phyloP scores from a whole-genome alignment of 352 stramenopile species.

The Phytophthora idaei region DNA sequence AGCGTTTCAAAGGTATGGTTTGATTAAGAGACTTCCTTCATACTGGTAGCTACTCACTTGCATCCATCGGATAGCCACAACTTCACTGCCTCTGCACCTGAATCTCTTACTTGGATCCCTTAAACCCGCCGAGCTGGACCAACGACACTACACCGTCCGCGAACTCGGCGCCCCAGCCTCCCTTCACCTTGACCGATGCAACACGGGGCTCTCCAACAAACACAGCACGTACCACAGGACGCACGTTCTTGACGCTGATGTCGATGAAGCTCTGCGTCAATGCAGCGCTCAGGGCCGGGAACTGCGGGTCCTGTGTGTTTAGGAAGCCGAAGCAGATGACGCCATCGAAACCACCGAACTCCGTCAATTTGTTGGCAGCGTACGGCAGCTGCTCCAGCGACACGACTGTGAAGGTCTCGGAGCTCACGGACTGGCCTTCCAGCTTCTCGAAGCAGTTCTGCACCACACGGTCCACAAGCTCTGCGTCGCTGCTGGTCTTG shows the following conservation, averaged over 20 bases:
- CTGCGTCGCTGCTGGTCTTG: conserved; percentile 77
- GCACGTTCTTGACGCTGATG: conserved; percentile 82
- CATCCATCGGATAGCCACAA: background rate
- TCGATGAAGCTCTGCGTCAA: conserved; percentile 83
- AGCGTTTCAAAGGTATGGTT: background rate
- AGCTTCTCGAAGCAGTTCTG: conserved; percentile 70
- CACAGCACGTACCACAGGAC: conserved; percentile 76
- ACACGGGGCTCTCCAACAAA: conserved; percentile 80
- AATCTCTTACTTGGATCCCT: conserved; percentile 34
- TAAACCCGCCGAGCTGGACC: conserved; percentile 72
- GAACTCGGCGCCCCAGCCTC: conserved; percentile 74
- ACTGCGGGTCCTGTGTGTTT: conserved; percentile 70
- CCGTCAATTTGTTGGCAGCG: conserved; percentile 82
- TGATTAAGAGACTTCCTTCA: background rate
- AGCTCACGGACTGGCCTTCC: conserved; percentile 33
- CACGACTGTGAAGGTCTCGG: conserved; percentile 78
- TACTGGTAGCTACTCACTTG: too few relatives aligned
- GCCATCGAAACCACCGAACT: conserved; percentile 73
- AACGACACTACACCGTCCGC: conserved; percentile 65
- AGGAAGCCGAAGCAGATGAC: conserved; percentile 86
- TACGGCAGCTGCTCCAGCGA: conserved; percentile 84
- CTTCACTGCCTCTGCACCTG: background rate
- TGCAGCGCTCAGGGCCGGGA: conserved; percentile 54
- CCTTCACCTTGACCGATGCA: conserved; percentile 80
- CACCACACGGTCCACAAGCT: conserved; percentile 71